phyloP scores from a whole-genome alignment of 768 basidiomycete species.

The Chalciporus pseudorubinellus region DNA sequence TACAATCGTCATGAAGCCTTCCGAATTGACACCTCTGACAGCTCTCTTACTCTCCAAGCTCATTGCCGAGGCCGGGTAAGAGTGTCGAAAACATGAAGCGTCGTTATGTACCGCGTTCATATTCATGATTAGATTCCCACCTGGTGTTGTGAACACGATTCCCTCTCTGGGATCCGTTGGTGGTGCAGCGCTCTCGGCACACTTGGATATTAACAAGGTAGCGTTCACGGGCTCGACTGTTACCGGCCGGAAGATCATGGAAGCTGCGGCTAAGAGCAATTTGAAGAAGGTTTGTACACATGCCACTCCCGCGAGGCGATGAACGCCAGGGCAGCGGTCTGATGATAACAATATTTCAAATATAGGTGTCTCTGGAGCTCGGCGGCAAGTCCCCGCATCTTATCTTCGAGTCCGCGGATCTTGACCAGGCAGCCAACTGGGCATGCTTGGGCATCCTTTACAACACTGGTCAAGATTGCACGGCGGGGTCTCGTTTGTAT shows the following conservation, averaged over 20 bases:
- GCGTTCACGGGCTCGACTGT: conserved; percentile 93
- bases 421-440: conserved; percentile 86
- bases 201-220: conserved; percentile 87
- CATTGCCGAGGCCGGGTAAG: conserved; percentile 79
- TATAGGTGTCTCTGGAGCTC: conserved; percentile 83
- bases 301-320: conserved; percentile 28
- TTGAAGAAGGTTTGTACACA: conserved; percentile 72
- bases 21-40: conserved; percentile 81
- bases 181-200: conserved; percentile 80
- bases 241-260: conserved; percentile 88
- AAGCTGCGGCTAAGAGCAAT: conserved; percentile 90
- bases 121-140: conserved; percentile 64
- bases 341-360: conserved; percentile 5
- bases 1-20: conserved; percentile 94
- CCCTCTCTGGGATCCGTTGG: conserved; percentile 80
- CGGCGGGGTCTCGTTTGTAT: conserved; percentile 86
- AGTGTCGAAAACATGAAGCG: conserved; percentile 1
- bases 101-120: conserved; percentile 16
- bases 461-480: conserved; percentile 92
- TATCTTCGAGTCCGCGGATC: conserved; percentile 86
- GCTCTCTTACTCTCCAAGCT: conserved; percentile 82
- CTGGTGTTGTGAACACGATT: conserved; percentile 87
- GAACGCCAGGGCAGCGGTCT: conserved; percentile 10
- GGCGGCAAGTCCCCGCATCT: conserved; percentile 92
- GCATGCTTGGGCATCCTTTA: conserved; percentile 82